phyloP scores from a whole-genome alignment of 208 protist genomes.

The Crithidia acanthocephali region DNA sequence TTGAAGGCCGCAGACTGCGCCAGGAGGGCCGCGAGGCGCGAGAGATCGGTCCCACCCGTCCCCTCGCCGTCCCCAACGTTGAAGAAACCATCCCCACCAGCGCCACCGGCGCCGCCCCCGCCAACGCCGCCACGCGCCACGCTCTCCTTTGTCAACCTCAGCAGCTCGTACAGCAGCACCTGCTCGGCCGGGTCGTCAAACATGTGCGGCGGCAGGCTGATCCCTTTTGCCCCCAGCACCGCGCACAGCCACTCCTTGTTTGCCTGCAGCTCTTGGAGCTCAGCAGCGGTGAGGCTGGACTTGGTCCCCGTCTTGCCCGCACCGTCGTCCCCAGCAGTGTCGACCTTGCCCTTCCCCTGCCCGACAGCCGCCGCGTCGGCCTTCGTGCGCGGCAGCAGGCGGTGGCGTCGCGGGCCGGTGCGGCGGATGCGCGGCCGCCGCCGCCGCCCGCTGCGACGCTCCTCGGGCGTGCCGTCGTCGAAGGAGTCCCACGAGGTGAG shows the following conservation, averaged over 20 bases:
- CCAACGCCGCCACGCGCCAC: constrained; percentile 4
- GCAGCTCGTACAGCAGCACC: constrained; percentile 55
- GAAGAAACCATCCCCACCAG: constrained; percentile 28
- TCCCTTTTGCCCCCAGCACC: constrained; percentile 47
- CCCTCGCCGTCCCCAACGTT: constrained; percentile 47
- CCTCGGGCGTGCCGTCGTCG: constrained; percentile 26
- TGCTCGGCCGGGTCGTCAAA: constrained; percentile 46
- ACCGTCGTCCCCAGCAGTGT: background rate
- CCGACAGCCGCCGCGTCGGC: background rate
- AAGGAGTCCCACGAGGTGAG: constrained; percentile 44
- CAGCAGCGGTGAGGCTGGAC: constrained; percentile 29
- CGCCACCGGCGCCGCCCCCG: background rate
- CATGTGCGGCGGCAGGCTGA: constrained; percentile 39
- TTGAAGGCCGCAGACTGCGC: constrained; percentile 53
- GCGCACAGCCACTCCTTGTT: constrained; percentile 52
- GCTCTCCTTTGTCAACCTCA: constrained; percentile 40
- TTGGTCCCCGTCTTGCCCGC: background rate
- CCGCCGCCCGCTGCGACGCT: constrained; percentile 20
- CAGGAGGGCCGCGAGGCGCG: constrained; percentile 53
- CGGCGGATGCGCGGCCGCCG: constrained; percentile 25
- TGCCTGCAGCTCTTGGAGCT: constrained; percentile 38
- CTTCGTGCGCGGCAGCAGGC: background rate
- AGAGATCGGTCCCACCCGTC: constrained; percentile 29
- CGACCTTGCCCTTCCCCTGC: background rate
- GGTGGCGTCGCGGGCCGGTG: constrained; percentile 23